Evolutionary conservation across 1,139 yeast genomes (phyloP), one percentile per base, ranked within the genome.

Genomic region (Petasospora fabianii): DNA sequence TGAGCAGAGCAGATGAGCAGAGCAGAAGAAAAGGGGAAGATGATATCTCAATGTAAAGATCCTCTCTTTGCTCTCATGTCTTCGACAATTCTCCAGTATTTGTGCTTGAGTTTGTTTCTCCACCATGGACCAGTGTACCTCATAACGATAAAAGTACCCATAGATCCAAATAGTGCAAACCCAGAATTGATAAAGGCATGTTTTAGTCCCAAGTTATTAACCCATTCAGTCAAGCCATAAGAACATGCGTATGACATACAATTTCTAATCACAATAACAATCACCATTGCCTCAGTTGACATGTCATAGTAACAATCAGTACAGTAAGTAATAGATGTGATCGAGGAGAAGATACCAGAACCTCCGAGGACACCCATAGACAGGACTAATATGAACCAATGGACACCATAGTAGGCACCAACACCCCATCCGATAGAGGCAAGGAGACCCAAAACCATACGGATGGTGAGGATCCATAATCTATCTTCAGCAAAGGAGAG

Each of bases 311-410:
- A 77, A 44, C 69, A 60, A 45, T 78, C 84, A 38, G 75, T 65
- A 3, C 70, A 68, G 49, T 77, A 78, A 0, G 79, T 68, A 35
- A 75, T 68, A 0, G 77, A 62, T 5, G 75, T 61, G 39, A 69
- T 66, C 68, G 77, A 73, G 14, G 80, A 72, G 53, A 77, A 71
- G 26, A 61, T 49, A 48, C 66, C 61, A 10, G 61, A 48, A 14
- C 69, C 68, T 5, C 80, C 82, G 42, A 75, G 58, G 15, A 72
- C 57, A 1, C 80, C 81, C 53, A 74, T 66, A 3, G 81, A 81
- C 38, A 77, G 45, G 5, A 76, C 65, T 6, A 73, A 61, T 12
- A 77, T 65, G 26, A 77, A 65, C 84, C 83, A 77, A 35, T 64
- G 66, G 15, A 59, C 50, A 7, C 59, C 64, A 35, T 65, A 58